Evolutionary conservation across 805 yeast species (phyloP).

Genomic region (Schwanniomyces occidentalis): DNA sequence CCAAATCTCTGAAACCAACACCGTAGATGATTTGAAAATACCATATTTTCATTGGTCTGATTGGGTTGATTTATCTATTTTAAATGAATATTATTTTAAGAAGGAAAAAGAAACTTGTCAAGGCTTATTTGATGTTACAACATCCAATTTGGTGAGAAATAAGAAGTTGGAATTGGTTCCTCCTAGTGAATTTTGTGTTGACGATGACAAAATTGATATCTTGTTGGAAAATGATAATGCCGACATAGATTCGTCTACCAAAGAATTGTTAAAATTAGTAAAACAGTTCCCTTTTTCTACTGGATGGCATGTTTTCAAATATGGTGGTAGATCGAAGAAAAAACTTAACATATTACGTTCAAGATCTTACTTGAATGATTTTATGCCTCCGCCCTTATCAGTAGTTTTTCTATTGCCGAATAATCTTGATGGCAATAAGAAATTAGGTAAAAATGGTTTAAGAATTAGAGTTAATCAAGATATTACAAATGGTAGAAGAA

Average conservation of each 20-base stretch:
- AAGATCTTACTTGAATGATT: conserved; percentile 40
- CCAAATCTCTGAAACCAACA: conserved; percentile 5
- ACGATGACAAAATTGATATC: conserved; percentile 21
- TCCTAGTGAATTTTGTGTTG: conserved; percentile 22
- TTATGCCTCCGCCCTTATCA: conserved; percentile 39
- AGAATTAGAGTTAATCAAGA: conserved; percentile 19
- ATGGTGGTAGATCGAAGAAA: conserved; percentile 31
- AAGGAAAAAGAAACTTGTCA: conserved; percentile 18
- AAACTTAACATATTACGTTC: conserved; percentile 30
- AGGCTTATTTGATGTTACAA: conserved; percentile 16
- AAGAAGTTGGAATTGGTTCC: conserved; percentile 11
- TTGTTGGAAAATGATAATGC: conserved; percentile 6
- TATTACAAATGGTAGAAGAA: conserved; percentile 4
- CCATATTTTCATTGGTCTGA: conserved; percentile 38
- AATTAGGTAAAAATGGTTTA: conserved; percentile 5
- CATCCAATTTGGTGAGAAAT: conserved; percentile 9
- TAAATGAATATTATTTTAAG: conserved; percentile 16
- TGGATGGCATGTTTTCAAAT: conserved; percentile 41
- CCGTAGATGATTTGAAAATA: conserved; percentile 9
- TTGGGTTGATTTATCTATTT: conserved; percentile 23
- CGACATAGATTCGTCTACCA: conserved; percentile 5
- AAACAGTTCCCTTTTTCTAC: conserved; percentile 16
- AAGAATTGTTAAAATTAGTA: conserved; percentile 6
- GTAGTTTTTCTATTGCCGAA: conserved; percentile 30
- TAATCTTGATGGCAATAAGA: background rate